Base-by-base conservation (phyloP, 805 yeast genomes). In the Kodamaea neixiangensis region DNA sequence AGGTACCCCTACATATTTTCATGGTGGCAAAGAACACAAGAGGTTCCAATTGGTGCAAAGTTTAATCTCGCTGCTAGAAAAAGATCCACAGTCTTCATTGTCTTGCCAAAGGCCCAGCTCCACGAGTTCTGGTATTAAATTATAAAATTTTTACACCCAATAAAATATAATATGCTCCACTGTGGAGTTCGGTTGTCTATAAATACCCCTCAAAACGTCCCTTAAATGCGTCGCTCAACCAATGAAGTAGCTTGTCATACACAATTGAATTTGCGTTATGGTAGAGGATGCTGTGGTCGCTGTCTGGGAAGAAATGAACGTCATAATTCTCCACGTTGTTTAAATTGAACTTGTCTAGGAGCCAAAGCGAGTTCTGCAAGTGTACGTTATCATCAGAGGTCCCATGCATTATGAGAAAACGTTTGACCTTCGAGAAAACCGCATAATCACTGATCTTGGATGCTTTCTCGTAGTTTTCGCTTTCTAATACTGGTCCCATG, bases 371-470 rank as follows among this genome's bases (percentile, higher is more conserved):
- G 71, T 94, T 89, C 66, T 94, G 99, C 69, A 92, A 82, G 69
- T 94, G 98, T 43, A 94, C 99, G 60, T 94, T 94, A 68, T 94
- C 99, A 69, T 94, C 99, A 3, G 97, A 97, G 0, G 97, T 85
- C 1, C 99, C 99, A 64, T 93, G 99, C 89, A 93, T 89, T 34
- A 94, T 65, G 54, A 94, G 68, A 62, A 94, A 90, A 61, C 98
- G 76, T 44, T 77, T 77, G 17, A 64, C 63, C 43, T 73, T 62
- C 13, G 76, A 82, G 56, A 94, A 78, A 9, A 76, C 77, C 1
- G 79, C 76, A 19, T 79, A 80, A 46, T 87, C 72, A 47, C 73
- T 71, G 29, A 93, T 83, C 1, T 83, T 75, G 1, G 88, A 75
- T 7, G 55, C 57, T 7, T 66, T 59, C 3, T 64, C 62, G 65